A percentile compares a stretch with the other conserved stretches of the same genome.
These are phyloP conservation scores for Cystobasidiaceae sp. DNA, from an alignment of 1,284 basidiomycete species.

Conservation along the genomic window DNA sequence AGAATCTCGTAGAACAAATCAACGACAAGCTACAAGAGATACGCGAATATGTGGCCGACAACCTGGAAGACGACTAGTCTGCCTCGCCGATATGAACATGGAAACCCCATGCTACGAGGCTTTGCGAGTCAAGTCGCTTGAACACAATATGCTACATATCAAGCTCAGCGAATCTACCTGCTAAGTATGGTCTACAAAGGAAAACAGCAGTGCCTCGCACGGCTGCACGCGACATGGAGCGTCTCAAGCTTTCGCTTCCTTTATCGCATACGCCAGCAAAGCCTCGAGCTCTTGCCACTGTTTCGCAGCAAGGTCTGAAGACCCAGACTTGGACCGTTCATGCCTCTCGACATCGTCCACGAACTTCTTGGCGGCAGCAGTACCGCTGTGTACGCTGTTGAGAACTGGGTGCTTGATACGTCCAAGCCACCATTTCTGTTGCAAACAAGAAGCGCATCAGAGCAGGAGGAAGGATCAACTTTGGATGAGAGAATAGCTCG, in stretches of 20 bases:
- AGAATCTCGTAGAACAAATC: conserved; percentile 1
- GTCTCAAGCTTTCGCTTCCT: background rate
- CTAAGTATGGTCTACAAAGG: too few relatives aligned
- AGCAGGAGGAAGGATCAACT: background rate
- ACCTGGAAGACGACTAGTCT: background rate
- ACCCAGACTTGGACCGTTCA: background rate
- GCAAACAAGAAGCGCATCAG: background rate
- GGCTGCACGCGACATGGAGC: too few relatives aligned
- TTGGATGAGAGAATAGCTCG: background rate
- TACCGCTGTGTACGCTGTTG: background rate
- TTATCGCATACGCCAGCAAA: conserved; percentile 16
- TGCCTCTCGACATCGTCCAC: conserved; percentile 17
- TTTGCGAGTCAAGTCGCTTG: too few relatives aligned
- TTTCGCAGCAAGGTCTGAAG: background rate
- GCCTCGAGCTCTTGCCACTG: conserved; percentile 24
- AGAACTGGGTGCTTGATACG: conserved; percentile 25
- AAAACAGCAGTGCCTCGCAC: too few relatives aligned
- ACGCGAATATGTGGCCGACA: conserved; percentile 9
- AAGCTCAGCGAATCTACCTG: too few relatives aligned
- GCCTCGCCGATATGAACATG: background rate
- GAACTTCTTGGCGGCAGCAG: conserved; percentile 18
- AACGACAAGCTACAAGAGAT: conserved; percentile 8
- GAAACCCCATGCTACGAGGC: background rate
- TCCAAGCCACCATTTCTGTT: conserved; percentile 29
- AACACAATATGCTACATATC: too few relatives aligned